Evolutionary conservation across 805 yeast genomes (phyloP).

Genomic region (Candida jianshihensis): DNA sequence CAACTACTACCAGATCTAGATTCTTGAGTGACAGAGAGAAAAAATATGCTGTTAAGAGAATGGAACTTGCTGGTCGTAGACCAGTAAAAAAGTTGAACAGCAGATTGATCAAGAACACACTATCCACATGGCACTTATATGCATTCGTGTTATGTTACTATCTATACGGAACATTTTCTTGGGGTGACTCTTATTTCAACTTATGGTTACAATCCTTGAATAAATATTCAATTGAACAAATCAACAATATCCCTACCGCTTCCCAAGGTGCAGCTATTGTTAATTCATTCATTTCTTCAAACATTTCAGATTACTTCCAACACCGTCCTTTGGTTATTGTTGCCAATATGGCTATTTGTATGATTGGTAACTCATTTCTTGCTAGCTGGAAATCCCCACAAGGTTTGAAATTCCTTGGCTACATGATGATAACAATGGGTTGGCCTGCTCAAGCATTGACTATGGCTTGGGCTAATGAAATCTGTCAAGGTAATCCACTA

Average conservation of each 20-base stretch:
- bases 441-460: conserved; percentile 22
- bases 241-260: conserved; percentile 28
- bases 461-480: conserved; percentile 25
- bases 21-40: conserved; percentile 5
- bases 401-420: conserved; percentile 10
- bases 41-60: conserved; percentile 8
- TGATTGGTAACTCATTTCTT: conserved; percentile 19
- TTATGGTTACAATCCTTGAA: conserved; percentile 24
- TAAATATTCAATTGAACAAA: conserved; percentile 20
- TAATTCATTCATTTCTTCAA: conserved; percentile 20
- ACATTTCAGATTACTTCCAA: conserved; percentile 24
- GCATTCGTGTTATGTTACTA: conserved; percentile 9
- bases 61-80: conserved; percentile 9
- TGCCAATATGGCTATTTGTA: conserved; percentile 12
- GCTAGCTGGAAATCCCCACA: conserved; percentile 19
- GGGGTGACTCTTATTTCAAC: conserved; percentile 22
- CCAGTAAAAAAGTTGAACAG: conserved; percentile 4
- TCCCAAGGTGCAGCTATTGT: conserved; percentile 25
- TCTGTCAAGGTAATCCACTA: conserved; percentile 20
- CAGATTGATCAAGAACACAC: conserved; percentile 3
- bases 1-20: conserved; percentile 11
- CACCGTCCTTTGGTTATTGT: conserved; percentile 24
- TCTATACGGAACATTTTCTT: conserved; percentile 10
- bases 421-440: conserved; percentile 16
- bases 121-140: conserved; percentile 11